Base-by-base conservation (phyloP, 805 yeast species). In the Barnettozyma sp. region DNA sequence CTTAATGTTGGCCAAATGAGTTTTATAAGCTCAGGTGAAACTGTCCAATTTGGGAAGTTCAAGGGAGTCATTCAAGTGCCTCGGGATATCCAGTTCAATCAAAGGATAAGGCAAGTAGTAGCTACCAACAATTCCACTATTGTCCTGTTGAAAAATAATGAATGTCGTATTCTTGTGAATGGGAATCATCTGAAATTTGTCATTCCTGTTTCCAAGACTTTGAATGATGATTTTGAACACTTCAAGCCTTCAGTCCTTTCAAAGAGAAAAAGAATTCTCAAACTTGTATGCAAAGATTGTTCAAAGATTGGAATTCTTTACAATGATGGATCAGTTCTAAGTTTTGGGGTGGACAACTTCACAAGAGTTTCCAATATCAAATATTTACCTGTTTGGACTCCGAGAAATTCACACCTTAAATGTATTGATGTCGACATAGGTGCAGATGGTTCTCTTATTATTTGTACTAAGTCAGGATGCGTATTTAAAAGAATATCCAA, bases 1-100 rank as follows among this genome's bases (percentile, higher is more conserved):
- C 58, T 79, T 24, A 82, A 85, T 50, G 60, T 75, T 23, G 95
- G 95, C 0, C 95, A 85, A 54, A 74, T 85, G 78, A 90, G 90
- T 3, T 62, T 71, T 33, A 47, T 62, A 6, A 39, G 59, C 13
- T 39, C 59, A 2, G 54, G 60, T 9, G 58, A 56, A 12, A 45
- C 45, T 42, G 53, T 45, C 43, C 54, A 45, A 43, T 50, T 57
- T 43, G 52, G 63, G 7, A 44, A 43, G 30, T 26, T 33, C 15
- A 37, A 62, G 44, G 75, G 76, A 2, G 45, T 56, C 1, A 45
- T 64, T 14, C 69, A 66, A 43, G 14, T 43, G 4, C 78, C 73
- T 23, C 65, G 58, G 41, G 56, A 49, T 36, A 53, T 67, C 15
- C 62, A 57, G 21, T 68, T 75, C 28, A 36, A 47, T 3, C 30